These are phyloP conservation scores for Pezicula neosporulosa DNA, from an alignment of 2,329 filamentous ascomycete genomes.

Conservation along the genomic window DNA sequence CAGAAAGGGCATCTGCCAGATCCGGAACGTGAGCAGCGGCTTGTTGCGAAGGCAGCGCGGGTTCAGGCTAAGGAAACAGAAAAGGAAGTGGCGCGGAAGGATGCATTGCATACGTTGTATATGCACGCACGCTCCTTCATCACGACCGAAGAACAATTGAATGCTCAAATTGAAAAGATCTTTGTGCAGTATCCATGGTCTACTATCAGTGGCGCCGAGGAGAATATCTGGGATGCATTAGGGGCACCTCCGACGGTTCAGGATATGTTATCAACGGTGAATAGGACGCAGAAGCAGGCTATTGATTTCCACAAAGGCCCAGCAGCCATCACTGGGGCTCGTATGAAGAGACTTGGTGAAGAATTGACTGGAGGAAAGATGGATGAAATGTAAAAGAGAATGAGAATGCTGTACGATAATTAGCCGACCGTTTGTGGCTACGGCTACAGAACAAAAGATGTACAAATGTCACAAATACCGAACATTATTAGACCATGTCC, in stretches of 20 bases:
- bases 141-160: constrained; percentile 73
- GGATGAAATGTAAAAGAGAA: constrained; percentile 17
- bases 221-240: constrained; percentile 27
- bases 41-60: constrained; percentile 40
- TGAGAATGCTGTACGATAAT: neutral
- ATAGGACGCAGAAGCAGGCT: constrained; percentile 28
- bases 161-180: constrained; percentile 67
- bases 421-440: too few relatives aligned
- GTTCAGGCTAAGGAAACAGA: constrained; percentile 41
- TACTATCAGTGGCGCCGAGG: constrained; percentile 9
- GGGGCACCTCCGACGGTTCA: constrained; percentile 40
- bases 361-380: constrained; percentile 66
- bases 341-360: constrained; percentile 63
- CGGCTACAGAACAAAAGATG: too few relatives aligned
- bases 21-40: constrained; percentile 54
- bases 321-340: constrained; percentile 43
- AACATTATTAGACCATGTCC: too few relatives aligned
- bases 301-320: constrained; percentile 25
- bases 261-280: constrained; percentile 39
- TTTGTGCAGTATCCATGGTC: constrained; percentile 53
- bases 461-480: too few relatives aligned
- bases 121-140: constrained; percentile 87
- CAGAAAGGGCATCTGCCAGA: constrained; percentile 55
- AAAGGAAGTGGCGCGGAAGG: constrained; percentile 58
- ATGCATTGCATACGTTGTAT: constrained; percentile 83